Conservation (phyloP, 2,329 filamentous ascomycete species). For the Malbranchea cinnamomea region DNA sequence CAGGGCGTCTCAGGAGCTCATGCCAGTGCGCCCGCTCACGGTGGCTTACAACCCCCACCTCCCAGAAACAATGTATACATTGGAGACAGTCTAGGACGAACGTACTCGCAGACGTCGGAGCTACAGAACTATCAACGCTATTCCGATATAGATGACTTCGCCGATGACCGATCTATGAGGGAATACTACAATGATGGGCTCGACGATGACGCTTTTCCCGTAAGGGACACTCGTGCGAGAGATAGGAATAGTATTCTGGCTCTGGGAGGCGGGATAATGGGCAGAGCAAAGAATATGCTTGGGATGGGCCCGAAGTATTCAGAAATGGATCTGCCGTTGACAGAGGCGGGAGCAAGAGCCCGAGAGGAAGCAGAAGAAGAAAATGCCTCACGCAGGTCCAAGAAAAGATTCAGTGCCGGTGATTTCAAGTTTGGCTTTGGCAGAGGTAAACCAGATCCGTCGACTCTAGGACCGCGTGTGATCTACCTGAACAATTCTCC, state of each 20-base stretch:
- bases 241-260: constrained; percentile 81
- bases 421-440: constrained; percentile 92
- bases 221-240: constrained; percentile 39
- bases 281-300: constrained; percentile 75
- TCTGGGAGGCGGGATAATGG: constrained; percentile 74
- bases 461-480: constrained; percentile 76
- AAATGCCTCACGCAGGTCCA: constrained; percentile 29
- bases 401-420: constrained; percentile 50
- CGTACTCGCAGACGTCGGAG: constrained; percentile 63
- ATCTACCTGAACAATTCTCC: constrained; percentile 95
- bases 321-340: constrained; percentile 95
- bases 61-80: constrained; percentile 5
- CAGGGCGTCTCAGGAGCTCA: constrained; percentile 31
- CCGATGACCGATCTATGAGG: constrained; percentile 54
- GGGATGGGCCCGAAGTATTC: constrained; percentile 80
- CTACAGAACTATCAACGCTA: constrained; percentile 84
- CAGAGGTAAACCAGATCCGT: constrained; percentile 69
- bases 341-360: constrained; percentile 50
- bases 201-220: constrained; percentile 28
- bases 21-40: constrained; percentile 14
- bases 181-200: constrained; percentile 62
- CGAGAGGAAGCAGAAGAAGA: too few relatives aligned
- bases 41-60: constrained; percentile 16
- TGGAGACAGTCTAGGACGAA: constrained; percentile 16
- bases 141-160: constrained; percentile 73